Evolutionary conservation across 2,329 filamentous ascomycete species (phyloP).

Genomic region (Fusarium nisikadoi): DNA sequence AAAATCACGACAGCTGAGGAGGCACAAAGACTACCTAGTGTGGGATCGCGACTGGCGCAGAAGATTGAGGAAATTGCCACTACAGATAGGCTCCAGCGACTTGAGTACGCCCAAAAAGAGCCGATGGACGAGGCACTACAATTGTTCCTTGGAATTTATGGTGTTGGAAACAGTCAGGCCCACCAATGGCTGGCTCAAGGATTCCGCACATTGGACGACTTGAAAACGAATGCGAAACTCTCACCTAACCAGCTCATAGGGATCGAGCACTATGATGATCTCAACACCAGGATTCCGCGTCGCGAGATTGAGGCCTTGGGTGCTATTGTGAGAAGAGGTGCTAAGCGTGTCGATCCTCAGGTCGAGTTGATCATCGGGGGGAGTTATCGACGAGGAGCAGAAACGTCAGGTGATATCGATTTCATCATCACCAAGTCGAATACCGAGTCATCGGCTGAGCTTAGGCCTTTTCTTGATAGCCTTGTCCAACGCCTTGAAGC

Average conservation of each 20-base stretch:
- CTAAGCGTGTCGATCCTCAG: constrained; percentile 67
- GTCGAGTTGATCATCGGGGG: constrained; percentile 82
- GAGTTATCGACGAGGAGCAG: constrained; percentile 83
- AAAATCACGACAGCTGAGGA: constrained; percentile 76
- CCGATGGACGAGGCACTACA: constrained; percentile 72
- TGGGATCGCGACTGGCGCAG: constrained; percentile 78
- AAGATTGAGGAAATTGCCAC: constrained; percentile 92
- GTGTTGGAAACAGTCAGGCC: constrained; percentile 76
- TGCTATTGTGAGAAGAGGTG: constrained; percentile 67
- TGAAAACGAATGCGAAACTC: constrained; percentile 70
- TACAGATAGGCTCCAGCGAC: constrained; percentile 75
- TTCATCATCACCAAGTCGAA: constrained; percentile 79
- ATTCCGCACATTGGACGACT: constrained; percentile 77
- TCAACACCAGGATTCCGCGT: constrained; percentile 81
- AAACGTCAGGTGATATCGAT: constrained; percentile 84
- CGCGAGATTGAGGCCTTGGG: constrained; percentile 78
- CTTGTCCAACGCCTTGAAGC: constrained; percentile 72
- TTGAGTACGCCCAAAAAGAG: constrained; percentile 77
- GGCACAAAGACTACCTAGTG: constrained; percentile 72
- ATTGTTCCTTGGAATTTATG: constrained; percentile 82
- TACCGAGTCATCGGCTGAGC: constrained; percentile 62
- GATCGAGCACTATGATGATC: constrained; percentile 81
- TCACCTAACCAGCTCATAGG: constrained; percentile 78
- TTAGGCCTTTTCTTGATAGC: constrained; percentile 69
- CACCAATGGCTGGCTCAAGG: constrained; percentile 81